These are phyloP conservation scores for Zygosaccharomyces siamensis DNA, from an alignment of 805 yeast genomes.

Conservation along the genomic window DNA sequence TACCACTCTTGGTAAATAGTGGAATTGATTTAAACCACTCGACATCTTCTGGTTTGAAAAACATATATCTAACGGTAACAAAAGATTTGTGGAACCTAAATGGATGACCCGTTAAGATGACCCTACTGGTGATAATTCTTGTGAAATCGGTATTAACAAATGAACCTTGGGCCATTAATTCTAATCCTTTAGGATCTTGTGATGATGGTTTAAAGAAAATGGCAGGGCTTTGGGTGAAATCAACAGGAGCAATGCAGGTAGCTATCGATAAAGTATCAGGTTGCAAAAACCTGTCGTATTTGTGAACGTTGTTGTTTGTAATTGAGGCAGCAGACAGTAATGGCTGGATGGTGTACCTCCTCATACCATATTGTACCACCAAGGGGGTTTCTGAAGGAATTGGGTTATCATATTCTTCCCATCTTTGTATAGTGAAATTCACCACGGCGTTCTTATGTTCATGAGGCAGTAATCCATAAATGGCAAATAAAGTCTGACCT, in stretches of 20 bases:
- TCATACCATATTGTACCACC: slow-evolving; percentile 88
- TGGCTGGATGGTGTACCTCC: slow-evolving; percentile 81
- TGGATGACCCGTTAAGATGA: slow-evolving; percentile 88
- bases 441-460: slow-evolving; percentile 84
- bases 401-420: slow-evolving; percentile 88
- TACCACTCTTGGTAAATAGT: slow-evolving; percentile 84
- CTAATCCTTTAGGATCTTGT: slow-evolving; percentile 45
- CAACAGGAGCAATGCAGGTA: slow-evolving; percentile 81
- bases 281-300: slow-evolving; percentile 77
- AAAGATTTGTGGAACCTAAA: slow-evolving; percentile 90
- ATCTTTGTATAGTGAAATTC: slow-evolving; percentile 74
- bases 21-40: slow-evolving; percentile 88
- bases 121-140: slow-evolving; percentile 81
- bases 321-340: slow-evolving; percentile 73
- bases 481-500: slow-evolving; percentile 46
- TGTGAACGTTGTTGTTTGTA: slow-evolving; percentile 80
- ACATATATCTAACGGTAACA: slow-evolving; percentile 94
- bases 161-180: slow-evolving; percentile 84
- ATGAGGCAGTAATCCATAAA: slow-evolving; percentile 73
- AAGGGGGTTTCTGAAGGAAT: slow-evolving; percentile 76
- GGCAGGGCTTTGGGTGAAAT: slow-evolving; percentile 80
- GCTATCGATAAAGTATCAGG: slow-evolving; percentile 72
- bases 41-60: slow-evolving; percentile 86
- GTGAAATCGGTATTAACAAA: slow-evolving; percentile 81
- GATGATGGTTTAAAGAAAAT: slow-evolving; percentile 64